Evolutionary conservation across 2,329 filamentous ascomycete species (phyloP).

Genomic region (Helminthosporium solani): DNA sequence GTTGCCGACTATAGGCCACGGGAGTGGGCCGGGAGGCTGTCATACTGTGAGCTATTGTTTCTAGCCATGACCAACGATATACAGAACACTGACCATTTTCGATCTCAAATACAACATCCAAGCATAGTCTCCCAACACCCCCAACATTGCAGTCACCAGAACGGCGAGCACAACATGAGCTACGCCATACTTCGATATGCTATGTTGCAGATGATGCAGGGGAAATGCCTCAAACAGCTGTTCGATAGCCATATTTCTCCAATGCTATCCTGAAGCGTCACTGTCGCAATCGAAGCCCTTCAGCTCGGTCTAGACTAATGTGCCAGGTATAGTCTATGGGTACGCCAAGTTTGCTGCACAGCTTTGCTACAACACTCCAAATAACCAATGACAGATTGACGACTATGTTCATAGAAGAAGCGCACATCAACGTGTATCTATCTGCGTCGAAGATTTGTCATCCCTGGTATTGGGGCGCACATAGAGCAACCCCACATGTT

Average conservation of each 20-base stretch:
- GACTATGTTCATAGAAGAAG: background rate
- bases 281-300: background rate
- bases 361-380: background rate
- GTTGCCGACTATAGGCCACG: constrained; percentile 57
- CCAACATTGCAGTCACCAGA: constrained; percentile 22
- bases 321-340: too few relatives aligned
- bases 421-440: background rate
- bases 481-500: constrained; percentile 30
- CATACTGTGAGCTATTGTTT: constrained; percentile 3
- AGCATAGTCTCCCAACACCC: constrained; percentile 47
- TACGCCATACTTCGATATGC: constrained; percentile 33
- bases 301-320: too few relatives aligned
- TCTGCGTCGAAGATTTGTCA: constrained; percentile 11
- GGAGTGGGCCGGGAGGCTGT: constrained; percentile 57
- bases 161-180: constrained; percentile 24
- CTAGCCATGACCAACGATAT: background rate
- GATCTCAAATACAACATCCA: constrained; percentile 53
- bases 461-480: too few relatives aligned
- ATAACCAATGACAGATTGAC: background rate
- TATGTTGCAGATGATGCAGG: constrained; percentile 31
- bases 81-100: constrained; percentile 44
- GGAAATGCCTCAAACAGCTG: constrained; percentile 31
- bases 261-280: constrained; percentile 1
- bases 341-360: background rate
- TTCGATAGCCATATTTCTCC: constrained; percentile 31